Percentiles rank a stretch among this genome's conserved stretches.
Conservation (phyloP, 495 filamentous ascomycete species). For the Aspergillus olivimuriae region DNA sequence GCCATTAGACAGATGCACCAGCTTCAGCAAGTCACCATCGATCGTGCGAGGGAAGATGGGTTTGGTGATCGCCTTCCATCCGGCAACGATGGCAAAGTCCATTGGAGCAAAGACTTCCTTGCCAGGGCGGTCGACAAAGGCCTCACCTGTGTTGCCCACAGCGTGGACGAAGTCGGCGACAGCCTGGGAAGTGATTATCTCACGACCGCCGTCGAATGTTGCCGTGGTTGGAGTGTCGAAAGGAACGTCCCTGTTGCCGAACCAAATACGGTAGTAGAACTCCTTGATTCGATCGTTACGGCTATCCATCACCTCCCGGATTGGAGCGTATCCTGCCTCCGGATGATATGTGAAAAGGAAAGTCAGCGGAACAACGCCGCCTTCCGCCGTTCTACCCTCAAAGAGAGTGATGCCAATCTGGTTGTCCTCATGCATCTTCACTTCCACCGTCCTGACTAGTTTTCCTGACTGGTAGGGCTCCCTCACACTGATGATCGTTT, state of each 20-base stretch:
- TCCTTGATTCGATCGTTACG: slow-evolving; percentile 96
- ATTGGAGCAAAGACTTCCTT: slow-evolving; percentile 95
- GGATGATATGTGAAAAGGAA: slow-evolving; percentile 89
- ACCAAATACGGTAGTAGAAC: slow-evolving; percentile 95
- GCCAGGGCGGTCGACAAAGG: slow-evolving; percentile 94
- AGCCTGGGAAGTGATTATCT: slow-evolving; percentile 78
- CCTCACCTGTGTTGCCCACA: slow-evolving; percentile 95
- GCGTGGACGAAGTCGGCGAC: slow-evolving; percentile 98
- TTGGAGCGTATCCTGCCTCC: slow-evolving; percentile 89
- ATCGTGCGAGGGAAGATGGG: slow-evolving; percentile 94
- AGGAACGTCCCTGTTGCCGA: slow-evolving; percentile 77
- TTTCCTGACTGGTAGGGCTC: slow-evolving; percentile 58
- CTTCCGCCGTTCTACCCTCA: slow-evolving; percentile 80
- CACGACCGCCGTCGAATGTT: slow-evolving; percentile 80
- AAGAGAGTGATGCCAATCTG: slow-evolving; percentile 82
- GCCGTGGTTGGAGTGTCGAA: slow-evolving; percentile 78
- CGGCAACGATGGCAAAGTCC: slow-evolving; percentile 98
- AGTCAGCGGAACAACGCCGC: slow-evolving; percentile 69
- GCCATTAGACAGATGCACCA: slow-evolving; percentile 92
- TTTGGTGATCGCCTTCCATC: slow-evolving; percentile 98
- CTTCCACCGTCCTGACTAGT: slow-evolving; percentile 78
- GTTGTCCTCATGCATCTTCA: slow-evolving; percentile 63
- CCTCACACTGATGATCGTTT: slow-evolving; percentile 75
- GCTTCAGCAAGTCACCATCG: slow-evolving; percentile 88
- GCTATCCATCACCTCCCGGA: slow-evolving; percentile 88